Evolutionary conservation across 2,329 filamentous ascomycete genomes (phyloP).

Genomic region (Coniochaeta sp.): DNA sequence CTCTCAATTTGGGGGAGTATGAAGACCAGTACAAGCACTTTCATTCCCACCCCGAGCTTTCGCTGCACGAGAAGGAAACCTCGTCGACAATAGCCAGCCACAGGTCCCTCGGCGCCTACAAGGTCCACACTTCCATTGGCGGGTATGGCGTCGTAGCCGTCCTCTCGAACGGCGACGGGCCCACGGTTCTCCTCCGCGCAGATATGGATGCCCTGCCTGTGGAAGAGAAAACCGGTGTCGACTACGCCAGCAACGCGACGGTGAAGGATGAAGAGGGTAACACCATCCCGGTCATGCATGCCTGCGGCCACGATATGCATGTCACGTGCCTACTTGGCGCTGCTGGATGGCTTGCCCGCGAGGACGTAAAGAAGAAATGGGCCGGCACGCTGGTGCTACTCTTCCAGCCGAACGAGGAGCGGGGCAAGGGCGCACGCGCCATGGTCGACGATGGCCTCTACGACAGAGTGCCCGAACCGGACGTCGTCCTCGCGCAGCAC

Average conservation of each 20-base stretch:
- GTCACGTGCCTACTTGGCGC: slow-evolving; percentile 50
- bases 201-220: slow-evolving; percentile 44
- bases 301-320: slow-evolving; percentile 63
- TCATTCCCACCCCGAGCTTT: slow-evolving; percentile 16
- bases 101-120: slow-evolving; percentile 8
- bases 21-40: slow-evolving; percentile 11
- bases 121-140: slow-evolving; percentile 14
- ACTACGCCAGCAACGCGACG: slow-evolving; percentile 33
- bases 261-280: slow-evolving; percentile 37
- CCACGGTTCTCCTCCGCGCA: slow-evolving; percentile 35
- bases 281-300: slow-evolving; percentile 56
- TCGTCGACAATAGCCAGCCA: slow-evolving; percentile 8
- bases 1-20: neutral
- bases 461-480: slow-evolving; percentile 19
- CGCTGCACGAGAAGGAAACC: slow-evolving; percentile 12
- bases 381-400: slow-evolving; percentile 54
- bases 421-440: slow-evolving; percentile 46
- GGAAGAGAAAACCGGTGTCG: slow-evolving; percentile 36
- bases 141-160: slow-evolving; percentile 17
- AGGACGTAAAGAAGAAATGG: slow-evolving; percentile 39
- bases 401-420: slow-evolving; percentile 64
- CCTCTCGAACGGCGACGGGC: slow-evolving; percentile 12
- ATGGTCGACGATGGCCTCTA: slow-evolving; percentile 32
- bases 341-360: slow-evolving; percentile 39
- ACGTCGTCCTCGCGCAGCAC: slow-evolving; percentile 29